These are phyloP conservation scores for Hysterium pulicare DNA, from an alignment of 2,329 filamentous ascomycete species.

Conservation along the genomic window DNA sequence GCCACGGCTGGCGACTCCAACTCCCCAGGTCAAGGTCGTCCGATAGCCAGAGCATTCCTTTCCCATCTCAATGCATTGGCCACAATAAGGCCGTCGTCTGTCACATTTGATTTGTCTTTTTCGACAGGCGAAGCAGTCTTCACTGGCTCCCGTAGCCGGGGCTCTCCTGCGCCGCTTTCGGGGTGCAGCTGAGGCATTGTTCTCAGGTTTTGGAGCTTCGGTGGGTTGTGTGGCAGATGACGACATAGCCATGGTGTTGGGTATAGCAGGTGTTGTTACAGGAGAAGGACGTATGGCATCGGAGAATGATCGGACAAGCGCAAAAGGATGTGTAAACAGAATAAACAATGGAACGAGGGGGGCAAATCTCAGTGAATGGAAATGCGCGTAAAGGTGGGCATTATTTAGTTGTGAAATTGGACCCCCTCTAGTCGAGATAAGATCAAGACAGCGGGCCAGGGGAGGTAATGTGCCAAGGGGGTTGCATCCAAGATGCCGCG, in stretches of 20 bases:
- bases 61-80: conserved; percentile 85
- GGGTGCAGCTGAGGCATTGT: conserved; percentile 29
- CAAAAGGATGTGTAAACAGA: conserved; percentile 18
- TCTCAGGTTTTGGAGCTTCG: conserved; percentile 32
- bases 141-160: conserved; percentile 80
- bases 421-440: conserved; percentile 35
- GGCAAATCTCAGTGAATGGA: conserved; percentile 31
- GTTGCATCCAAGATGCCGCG: conserved; percentile 25
- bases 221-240: conserved; percentile 28
- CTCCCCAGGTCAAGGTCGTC: conserved; percentile 93
- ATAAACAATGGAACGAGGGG: conserved; percentile 31
- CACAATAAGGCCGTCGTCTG: conserved; percentile 88
- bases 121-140: conserved; percentile 92
- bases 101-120: conserved; percentile 85
- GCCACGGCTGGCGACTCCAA: conserved; percentile 90
- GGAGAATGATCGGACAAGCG: conserved; percentile 22
- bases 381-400: conserved; percentile 37
- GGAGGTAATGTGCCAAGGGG: conserved; percentile 24
- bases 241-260: conserved; percentile 30
- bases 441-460: conserved; percentile 26
- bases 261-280: conserved; percentile 11
- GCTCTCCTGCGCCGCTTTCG: conserved; percentile 80
- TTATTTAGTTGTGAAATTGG: conserved; percentile 36
- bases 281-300: conserved; percentile 7
- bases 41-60: conserved; percentile 96